These are phyloP conservation scores for Aspergillus bridgeri DNA, from an alignment of 495 filamentous ascomycete species.

Conservation along the genomic window DNA sequence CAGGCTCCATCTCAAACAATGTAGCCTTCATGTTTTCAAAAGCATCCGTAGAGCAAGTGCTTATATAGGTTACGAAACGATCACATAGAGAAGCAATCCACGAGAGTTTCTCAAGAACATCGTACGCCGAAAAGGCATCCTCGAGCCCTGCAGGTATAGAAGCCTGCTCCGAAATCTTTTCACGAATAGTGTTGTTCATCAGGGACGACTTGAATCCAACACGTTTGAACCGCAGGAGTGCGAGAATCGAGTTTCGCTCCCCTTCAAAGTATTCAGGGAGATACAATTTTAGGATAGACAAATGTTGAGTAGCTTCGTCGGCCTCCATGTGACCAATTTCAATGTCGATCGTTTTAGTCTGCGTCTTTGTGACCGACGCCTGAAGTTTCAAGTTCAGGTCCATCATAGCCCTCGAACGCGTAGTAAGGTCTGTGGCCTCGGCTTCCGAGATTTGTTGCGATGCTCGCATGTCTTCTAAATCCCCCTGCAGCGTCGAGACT, in stretches of 20 bases:
- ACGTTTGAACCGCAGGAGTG: slow-evolving; percentile 81
- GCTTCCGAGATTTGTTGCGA: slow-evolving; percentile 88
- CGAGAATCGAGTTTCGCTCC: slow-evolving; percentile 78
- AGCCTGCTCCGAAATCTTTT: slow-evolving; percentile 58
- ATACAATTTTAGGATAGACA: slow-evolving; percentile 83
- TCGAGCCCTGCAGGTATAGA: slow-evolving; percentile 61
- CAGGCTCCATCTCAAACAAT: slow-evolving; percentile 85
- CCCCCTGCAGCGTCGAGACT: slow-evolving; percentile 78
- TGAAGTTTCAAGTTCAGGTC: slow-evolving; percentile 94
- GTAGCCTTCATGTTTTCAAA: slow-evolving; percentile 74
- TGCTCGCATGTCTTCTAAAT: slow-evolving; percentile 86
- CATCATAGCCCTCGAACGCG: slow-evolving; percentile 86
- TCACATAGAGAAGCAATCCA: slow-evolving; percentile 82
- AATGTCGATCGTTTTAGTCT: slow-evolving; percentile 88
- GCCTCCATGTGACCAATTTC: slow-evolving; percentile 85
- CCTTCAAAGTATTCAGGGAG: slow-evolving; percentile 79
- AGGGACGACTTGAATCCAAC: slow-evolving; percentile 85
- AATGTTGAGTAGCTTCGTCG: slow-evolving; percentile 82
- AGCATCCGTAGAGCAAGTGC: slow-evolving; percentile 67
- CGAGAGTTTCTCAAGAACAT: slow-evolving; percentile 77
- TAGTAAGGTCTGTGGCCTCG: slow-evolving; percentile 81
- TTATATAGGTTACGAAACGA: slow-evolving; percentile 76
- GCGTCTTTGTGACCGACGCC: slow-evolving; percentile 80
- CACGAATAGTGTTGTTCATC: slow-evolving; percentile 74
- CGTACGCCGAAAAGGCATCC: slow-evolving; percentile 71